Base-by-base conservation (phyloP, 1,139 yeast species). In the Taphrina pruni region DNA sequence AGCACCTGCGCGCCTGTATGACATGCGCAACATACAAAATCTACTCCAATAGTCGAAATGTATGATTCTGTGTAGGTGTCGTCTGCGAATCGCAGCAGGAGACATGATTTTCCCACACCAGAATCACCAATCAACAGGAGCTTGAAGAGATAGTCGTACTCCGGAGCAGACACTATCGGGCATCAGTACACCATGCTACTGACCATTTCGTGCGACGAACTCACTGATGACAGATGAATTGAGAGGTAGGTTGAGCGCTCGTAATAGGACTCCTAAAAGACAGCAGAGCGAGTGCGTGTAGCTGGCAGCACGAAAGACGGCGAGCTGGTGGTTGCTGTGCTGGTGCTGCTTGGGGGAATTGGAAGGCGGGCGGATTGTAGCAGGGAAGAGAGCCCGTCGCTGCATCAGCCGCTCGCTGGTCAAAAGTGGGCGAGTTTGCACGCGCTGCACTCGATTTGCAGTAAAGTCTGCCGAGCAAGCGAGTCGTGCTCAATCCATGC, bases 31-130 rank as follows among this genome's bases (percentile, higher is more conserved):
- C 76, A 36, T 70, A 75, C 76, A 83, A 94, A 94, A 79, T 94
- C 99, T 69, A 94, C 99, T 70, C 99, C 99, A 78, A 94, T 94
- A 69, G 99, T 94, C 69, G 97, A 91, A 76, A 94, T 93, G 82
- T 94, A 94, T 77, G 95, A 97, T 76, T 94, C 97, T 52, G 97
- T 93, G 81, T 93, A 94, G 60, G 97, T 92, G 81, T 94, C 97
- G 79, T 94, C 99, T 69, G 98, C 97, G 79, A 94, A 94, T 81
- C 99, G 88, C 77, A 94, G 85, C 78, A 94, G 84, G 78, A 94
- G 84, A 84, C 98, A 94, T 12, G 98, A 92, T 80, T 94, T 94
- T 73, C 99, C 99, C 65, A 94, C 99, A 75, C 99, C 99, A 69
- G 98, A 92, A 81, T 94, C 97, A 71, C 99, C 99, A 76, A 94